Base-by-base conservation (phyloP, 2,329 filamentous ascomycete genomes). In the Fusarium luffae region DNA sequence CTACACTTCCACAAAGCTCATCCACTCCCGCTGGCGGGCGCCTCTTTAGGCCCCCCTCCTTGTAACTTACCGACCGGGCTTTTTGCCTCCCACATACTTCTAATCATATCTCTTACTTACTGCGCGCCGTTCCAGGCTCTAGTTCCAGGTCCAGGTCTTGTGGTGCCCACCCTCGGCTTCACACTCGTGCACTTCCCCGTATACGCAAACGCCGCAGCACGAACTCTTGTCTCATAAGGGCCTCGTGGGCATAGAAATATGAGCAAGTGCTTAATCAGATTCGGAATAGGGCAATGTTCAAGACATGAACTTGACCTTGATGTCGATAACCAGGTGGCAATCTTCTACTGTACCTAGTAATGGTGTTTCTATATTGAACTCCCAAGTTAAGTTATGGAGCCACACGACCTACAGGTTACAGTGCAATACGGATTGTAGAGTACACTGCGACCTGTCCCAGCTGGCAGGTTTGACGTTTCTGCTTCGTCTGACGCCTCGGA, bases 401-500 rank as follows among this genome's bases (percentile, higher is more conserved):
- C 54, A 60, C 23, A 59, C 47, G 43, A 37, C 54, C 48, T 30
- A 14, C 30, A 47, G 18, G 23, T n/a, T 28, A 37, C 23, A 41
- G 23, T 41, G 8, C 9, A 27, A 41, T 23, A 68, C 52, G 23
- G 47, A 32, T 42, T 37, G 40, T 54, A 42, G 47, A 40, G 49
- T 37, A 40, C 54, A 42, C 32, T 32, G 34, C 59, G 37, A 21
- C 30, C 46, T n/a, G 48, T 59, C 54, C 59, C 46, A 49, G 28
- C 49, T 51, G 68, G 54, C 54, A 54, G 55, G 50, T 56, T 68
- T 69, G 65, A 50, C 59, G 44, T 65, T 54, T 68, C 49, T 50
- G 43, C 50, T 54, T 69, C 46, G 25, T 50, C 44, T 56, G 40
- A 37, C 25, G 19, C 41, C 47, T 49, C 47, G 14, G 13, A 51